Evolutionary conservation across 2,329 filamentous ascomycete species (phyloP).

Genomic region (Colletotrichum shisoi): DNA sequence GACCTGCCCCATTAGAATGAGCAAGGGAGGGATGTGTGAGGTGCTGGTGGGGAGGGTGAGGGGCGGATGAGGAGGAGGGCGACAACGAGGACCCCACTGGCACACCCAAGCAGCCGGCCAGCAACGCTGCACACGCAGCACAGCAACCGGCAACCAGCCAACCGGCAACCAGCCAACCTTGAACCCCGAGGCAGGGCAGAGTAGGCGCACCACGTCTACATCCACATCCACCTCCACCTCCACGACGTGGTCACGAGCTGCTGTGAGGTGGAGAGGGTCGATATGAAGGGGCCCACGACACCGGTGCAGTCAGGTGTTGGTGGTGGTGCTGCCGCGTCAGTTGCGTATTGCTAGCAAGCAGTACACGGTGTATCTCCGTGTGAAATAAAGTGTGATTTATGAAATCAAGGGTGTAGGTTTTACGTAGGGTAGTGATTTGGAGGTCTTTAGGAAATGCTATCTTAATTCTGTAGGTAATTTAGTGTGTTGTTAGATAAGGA

Average conservation of each 20-base stretch:
- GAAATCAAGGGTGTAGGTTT: too few relatives aligned
- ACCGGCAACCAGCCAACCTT: conserved; percentile 13
- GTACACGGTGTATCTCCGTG: too few relatives aligned
- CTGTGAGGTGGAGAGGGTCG: conserved; percentile 1
- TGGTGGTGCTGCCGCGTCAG: not conserved
- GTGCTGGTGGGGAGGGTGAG: conserved; percentile 20
- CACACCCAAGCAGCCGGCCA: conserved; percentile 6
- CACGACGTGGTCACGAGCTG: conserved; percentile 20
- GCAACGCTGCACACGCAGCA: conserved; percentile 5
- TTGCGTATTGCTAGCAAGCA: not conserved
- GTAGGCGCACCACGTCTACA: conserved; percentile 4
- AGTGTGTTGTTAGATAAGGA: too few relatives aligned
- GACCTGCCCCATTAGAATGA: conserved; percentile 28
- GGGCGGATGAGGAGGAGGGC: not conserved
- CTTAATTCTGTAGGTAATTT: too few relatives aligned
- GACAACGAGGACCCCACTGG: not conserved
- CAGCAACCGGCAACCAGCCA: conserved; percentile 15
- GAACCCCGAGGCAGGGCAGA: conserved; percentile 11
- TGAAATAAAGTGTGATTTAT: too few relatives aligned
- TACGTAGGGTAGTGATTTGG: too few relatives aligned
- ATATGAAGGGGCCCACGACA: conserved; percentile 1
- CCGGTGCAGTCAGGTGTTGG: conserved; percentile 1
- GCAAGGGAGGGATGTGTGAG: conserved; percentile 33
- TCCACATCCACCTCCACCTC: conserved; percentile 3
- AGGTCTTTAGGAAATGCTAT: too few relatives aligned